A percentile compares a stretch with the other conserved stretches of the same genome.
Conservation (phyloP, 306 rosid species). For the Arachis hypogaea region DNA sequence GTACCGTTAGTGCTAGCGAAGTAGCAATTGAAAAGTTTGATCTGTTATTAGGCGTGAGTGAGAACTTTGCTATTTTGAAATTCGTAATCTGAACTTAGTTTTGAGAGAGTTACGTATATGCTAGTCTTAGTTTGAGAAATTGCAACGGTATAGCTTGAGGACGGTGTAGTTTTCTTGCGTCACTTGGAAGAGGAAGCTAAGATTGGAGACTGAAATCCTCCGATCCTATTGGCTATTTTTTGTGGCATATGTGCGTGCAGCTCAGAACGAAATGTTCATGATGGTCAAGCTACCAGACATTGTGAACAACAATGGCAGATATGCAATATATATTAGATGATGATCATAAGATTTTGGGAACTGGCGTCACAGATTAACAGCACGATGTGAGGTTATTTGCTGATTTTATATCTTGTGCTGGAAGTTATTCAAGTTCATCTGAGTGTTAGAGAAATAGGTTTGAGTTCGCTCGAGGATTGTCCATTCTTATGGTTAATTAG, state of each 20-base stretch:
- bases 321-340: background rate
- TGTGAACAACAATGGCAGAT: background rate
- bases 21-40: background rate
- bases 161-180: background rate
- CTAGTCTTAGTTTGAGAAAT: background rate
- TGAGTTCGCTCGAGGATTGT: background rate
- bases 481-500: background rate
- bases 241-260: background rate
- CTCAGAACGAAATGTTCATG: background rate
- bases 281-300: background rate
- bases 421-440: background rate
- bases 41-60: constrained; percentile 1
- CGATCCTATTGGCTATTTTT: background rate
- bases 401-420: background rate
- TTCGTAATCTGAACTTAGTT: background rate
- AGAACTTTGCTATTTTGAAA: background rate
- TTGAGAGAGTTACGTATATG: background rate
- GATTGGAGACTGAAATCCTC: background rate
- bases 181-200: background rate
- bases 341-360: background rate
- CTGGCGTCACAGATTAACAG: background rate
- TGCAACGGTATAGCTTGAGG: background rate
- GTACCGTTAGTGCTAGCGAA: background rate
- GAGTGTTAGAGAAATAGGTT: background rate
- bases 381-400: background rate